Percentiles rank a stretch among this genome's conserved stretches.
Conservation (phyloP, 192 early-diverging fungal species). For the Coemansia sp. region DNA sequence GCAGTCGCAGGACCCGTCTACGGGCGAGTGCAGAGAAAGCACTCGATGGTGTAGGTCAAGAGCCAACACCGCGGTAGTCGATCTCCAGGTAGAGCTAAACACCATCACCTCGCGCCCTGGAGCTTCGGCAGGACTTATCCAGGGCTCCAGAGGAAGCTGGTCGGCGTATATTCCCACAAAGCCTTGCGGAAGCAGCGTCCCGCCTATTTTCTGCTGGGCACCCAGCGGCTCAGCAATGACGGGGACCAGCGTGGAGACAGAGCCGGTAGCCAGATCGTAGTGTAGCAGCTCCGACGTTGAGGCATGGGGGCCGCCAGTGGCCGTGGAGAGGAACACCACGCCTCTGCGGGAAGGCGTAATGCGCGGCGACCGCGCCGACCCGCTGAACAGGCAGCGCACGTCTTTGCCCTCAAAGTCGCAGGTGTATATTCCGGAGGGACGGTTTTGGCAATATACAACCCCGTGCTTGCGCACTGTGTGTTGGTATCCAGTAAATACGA, state of each 20-base stretch:
- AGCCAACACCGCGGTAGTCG: constrained; percentile 34
- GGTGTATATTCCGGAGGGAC: constrained; percentile 59
- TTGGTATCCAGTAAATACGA: constrained; percentile 69
- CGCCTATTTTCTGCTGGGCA: constrained; percentile 10
- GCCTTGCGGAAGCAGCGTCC: constrained; percentile 33
- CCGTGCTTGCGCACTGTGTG: constrained; percentile 59
- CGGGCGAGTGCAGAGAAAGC: constrained; percentile 56
- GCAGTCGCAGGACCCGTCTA: constrained; percentile 48
- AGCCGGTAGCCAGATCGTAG: constrained; percentile 27
- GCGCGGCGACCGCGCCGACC: constrained; percentile 62
- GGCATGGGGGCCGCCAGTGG: constrained; percentile 67
- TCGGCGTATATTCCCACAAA: constrained; percentile 73
- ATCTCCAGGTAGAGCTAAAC: constrained; percentile 45
- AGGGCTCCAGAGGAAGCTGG: constrained; percentile 47
- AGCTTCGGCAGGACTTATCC: constrained; percentile 14
- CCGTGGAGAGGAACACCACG: constrained; percentile 63
- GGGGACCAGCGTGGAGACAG: constrained; percentile 21
- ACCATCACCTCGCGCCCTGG: constrained; percentile 19
- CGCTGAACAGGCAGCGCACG: constrained; percentile 28
- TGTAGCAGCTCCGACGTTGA: constrained; percentile 55
- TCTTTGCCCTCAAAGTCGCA: constrained; percentile 36
- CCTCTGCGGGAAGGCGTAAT: constrained; percentile 53
- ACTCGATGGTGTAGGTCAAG: constrained; percentile 51
- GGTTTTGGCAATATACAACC: constrained; percentile 67
- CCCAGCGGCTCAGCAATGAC: constrained; percentile 16